phyloP scores from a whole-genome alignment of 306 rosid species.

The Begonia loranthoides region DNA sequence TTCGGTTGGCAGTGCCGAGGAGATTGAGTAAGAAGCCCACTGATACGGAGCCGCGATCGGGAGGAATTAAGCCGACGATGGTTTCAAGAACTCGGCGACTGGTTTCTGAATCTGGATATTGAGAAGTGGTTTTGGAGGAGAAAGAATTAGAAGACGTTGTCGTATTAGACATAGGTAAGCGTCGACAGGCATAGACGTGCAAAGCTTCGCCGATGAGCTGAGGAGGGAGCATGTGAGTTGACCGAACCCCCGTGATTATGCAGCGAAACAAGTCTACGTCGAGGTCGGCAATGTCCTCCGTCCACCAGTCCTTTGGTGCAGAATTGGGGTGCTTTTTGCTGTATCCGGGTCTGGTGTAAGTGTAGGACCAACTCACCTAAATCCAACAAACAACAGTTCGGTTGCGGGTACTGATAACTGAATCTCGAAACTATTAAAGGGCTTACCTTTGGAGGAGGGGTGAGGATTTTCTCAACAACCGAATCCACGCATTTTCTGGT shows the following conservation, averaged over 20 bases:
- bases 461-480: conserved; percentile 63
- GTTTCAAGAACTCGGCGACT: conserved; percentile 48
- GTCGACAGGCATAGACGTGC: conserved; percentile 73
- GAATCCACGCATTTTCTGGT: conserved; percentile 83
- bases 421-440: neutral
- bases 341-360: conserved; percentile 93
- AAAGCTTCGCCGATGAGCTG: conserved; percentile 91
- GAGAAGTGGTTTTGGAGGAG: too few species aligned
- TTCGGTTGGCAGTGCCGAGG: conserved; percentile 28
- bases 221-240: conserved; percentile 58
- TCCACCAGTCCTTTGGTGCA: conserved; percentile 99
- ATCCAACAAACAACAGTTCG: neutral
- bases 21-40: conserved; percentile 73
- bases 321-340: conserved; percentile 46
- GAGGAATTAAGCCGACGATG: conserved; percentile 71
- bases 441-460: conserved; percentile 58
- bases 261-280: conserved; percentile 74
- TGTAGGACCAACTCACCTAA: conserved; percentile 92
- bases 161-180: conserved; percentile 32
- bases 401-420: too few species aligned
- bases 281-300: conserved; percentile 83
- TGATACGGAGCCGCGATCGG: conserved; percentile 69
- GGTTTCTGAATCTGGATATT: conserved; percentile 13
- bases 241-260: conserved; percentile 52
- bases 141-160: too few species aligned